A percentile compares a stretch with the other conserved stretches of the same genome.
Evolutionary conservation across 345 rosid species (phyloP).

Genomic region (Melaleuca alternifolia): DNA sequence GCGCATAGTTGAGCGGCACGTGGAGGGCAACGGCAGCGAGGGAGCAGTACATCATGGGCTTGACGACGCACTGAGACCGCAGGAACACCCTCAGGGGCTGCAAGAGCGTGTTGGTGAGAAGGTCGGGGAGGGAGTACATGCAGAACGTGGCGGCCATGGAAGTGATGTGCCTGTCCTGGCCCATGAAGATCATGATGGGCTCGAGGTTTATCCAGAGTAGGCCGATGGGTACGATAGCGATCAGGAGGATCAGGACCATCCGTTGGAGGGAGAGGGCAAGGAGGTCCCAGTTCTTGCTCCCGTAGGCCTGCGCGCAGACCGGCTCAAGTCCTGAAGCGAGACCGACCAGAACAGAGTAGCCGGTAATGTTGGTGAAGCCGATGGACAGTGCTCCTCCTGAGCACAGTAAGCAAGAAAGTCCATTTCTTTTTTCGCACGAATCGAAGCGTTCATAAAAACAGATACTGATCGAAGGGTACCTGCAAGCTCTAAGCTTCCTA

Average conservation of each 20-base stretch:
- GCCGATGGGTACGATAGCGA: conserved; percentile 70
- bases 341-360: conserved; percentile 89
- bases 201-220: conserved; percentile 81
- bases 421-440: not conserved
- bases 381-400: conserved; percentile 85
- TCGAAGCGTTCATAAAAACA: not conserved
- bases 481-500: conserved; percentile 89
- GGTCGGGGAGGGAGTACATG: conserved; percentile 81
- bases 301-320: conserved; percentile 94
- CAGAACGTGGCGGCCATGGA: conserved; percentile 80
- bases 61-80: conserved; percentile 83
- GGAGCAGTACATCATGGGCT: conserved; percentile 95
- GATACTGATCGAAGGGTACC: not conserved
- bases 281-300: conserved; percentile 85
- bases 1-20: conserved; percentile 65
- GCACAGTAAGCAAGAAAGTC: not conserved
- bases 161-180: conserved; percentile 78
- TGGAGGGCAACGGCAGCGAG: conserved; percentile 67
- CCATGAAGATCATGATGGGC: conserved; percentile 71
- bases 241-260: conserved; percentile 72
- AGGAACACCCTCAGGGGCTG: conserved; percentile 86
- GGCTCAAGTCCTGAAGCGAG: conserved; percentile 97
- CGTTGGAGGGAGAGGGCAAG: conserved; percentile 77
- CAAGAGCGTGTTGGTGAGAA: conserved; percentile 73
- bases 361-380: conserved; percentile 97